Conservation (phyloP, 2,329 filamentous ascomycete species). For the Neonectria coccinea region DNA sequence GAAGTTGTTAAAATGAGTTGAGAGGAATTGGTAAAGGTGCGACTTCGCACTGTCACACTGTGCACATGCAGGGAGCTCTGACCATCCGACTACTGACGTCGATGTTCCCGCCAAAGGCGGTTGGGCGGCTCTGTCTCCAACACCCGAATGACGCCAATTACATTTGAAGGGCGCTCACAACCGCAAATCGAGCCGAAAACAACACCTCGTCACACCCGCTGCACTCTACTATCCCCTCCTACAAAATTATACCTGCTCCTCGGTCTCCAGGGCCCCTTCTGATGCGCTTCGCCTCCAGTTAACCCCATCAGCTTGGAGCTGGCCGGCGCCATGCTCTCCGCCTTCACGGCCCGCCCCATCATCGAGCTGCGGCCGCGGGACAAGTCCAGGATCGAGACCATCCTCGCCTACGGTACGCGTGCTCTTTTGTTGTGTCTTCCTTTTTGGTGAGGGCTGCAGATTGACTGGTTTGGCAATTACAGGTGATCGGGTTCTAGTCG, state of each 20-base stretch:
- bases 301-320: slow-evolving; percentile 54
- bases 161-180: slow-evolving; percentile 16
- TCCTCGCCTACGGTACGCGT: slow-evolving; percentile 85
- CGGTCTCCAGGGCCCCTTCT: slow-evolving; percentile 32
- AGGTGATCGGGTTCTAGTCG: slow-evolving; percentile 92
- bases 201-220: not conserved
- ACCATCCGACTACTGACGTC: slow-evolving; percentile 47
- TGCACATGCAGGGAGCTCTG: slow-evolving; percentile 42
- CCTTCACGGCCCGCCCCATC: slow-evolving; percentile 95
- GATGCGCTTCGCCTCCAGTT: slow-evolving; percentile 48
- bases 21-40: slow-evolving; percentile 22
- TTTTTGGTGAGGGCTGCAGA: not conserved
- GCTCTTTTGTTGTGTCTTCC: not conserved
- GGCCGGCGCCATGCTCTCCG: slow-evolving; percentile 84
- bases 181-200: slow-evolving; percentile 10
- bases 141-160: slow-evolving; percentile 16
- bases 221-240: not conserved
- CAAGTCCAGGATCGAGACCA: slow-evolving; percentile 97
- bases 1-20: not conserved
- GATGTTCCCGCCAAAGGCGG: slow-evolving; percentile 30
- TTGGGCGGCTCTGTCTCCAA: slow-evolving; percentile 28
- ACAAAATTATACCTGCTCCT: slow-evolving; percentile 2
- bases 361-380: slow-evolving; percentile 96
- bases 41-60: slow-evolving; percentile 41
- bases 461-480: slow-evolving; percentile 25